phyloP scores from a whole-genome alignment of 2,329 filamentous ascomycete genomes.

The Polytolypa hystricis region DNA sequence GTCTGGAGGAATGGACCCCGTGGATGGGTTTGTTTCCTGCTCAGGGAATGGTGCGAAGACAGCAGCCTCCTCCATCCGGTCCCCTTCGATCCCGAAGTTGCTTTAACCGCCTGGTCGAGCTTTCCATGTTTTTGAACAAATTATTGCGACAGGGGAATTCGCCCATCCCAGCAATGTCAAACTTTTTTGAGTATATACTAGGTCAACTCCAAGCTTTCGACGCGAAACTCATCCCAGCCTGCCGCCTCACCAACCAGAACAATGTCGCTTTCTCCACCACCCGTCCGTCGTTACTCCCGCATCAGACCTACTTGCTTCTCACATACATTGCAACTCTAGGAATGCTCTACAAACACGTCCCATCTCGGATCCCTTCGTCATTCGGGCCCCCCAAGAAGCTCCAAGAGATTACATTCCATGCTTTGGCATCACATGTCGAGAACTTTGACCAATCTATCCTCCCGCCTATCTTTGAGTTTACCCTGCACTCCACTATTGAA shows the following conservation, averaged over 20 bases:
- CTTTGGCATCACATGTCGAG: conserved; percentile 27
- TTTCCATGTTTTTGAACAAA: conserved; percentile 16
- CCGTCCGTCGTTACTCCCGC: conserved; percentile 20
- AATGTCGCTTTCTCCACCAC: not conserved
- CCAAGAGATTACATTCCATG: conserved; percentile 24
- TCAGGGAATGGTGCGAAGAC: conserved; percentile 20
- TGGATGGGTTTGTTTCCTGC: conserved; percentile 55
- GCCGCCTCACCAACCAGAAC: conserved; percentile 5
- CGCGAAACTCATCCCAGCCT: conserved; percentile 4
- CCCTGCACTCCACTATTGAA: conserved; percentile 25
- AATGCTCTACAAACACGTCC: conserved; percentile 25
- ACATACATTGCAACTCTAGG: conserved; percentile 27
- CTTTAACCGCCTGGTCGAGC: conserved; percentile 38
- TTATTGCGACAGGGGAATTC: too few species aligned
- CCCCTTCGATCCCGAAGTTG: conserved; percentile 40
- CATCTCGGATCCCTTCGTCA: conserved; percentile 22
- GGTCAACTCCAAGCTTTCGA: conserved; percentile 9
- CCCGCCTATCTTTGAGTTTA: conserved; percentile 28
- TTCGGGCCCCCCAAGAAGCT: conserved; percentile 27
- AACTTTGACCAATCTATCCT: conserved; percentile 27
- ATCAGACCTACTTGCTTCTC: conserved; percentile 29
- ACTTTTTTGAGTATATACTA: too few species aligned
- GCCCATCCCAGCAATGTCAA: too few species aligned
- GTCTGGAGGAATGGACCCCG: conserved; percentile 62
- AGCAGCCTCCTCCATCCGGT: conserved; percentile 20